phyloP scores from a whole-genome alignment of 192 early-diverging fungal species.

The Diversispora epigaea region DNA sequence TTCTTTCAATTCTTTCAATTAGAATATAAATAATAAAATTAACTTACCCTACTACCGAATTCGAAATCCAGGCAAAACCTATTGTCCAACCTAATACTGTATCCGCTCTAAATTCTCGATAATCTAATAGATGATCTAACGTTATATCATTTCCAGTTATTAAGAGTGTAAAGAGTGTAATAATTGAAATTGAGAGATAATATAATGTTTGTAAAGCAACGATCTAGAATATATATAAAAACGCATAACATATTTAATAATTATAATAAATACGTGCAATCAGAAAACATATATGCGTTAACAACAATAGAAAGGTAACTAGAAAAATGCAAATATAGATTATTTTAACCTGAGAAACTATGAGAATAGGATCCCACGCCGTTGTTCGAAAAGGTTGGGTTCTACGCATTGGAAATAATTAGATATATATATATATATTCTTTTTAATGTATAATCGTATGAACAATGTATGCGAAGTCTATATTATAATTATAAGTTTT shows the following conservation, averaged over 20 bases:
- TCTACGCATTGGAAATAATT: conserved; percentile 37
- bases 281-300: no score
- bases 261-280: no score
- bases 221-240: no score
- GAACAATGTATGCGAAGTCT: no score
- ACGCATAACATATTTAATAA: no score
- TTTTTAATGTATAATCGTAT: no score
- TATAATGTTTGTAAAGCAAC: conserved; percentile 58
- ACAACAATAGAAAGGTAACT: no score
- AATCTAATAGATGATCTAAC: conserved; percentile 67
- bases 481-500: no score
- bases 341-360: conserved; percentile 43
- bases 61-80: conserved; percentile 62
- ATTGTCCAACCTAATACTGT: conserved; percentile 70
- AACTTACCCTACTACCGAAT: conserved; percentile 59
- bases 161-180: conserved; percentile 51
- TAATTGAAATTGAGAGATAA: conserved; percentile 56
- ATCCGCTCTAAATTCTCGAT: conserved; percentile 56
- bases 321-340: neutral
- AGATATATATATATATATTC: no score
- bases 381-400: conserved; percentile 43
- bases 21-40: neutral
- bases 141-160: conserved; percentile 64
- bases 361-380: conserved; percentile 53
- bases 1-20: no score